Base-by-base conservation (phyloP, 2,329 filamentous ascomycete genomes). In the Stromatinia cepivora region DNA sequence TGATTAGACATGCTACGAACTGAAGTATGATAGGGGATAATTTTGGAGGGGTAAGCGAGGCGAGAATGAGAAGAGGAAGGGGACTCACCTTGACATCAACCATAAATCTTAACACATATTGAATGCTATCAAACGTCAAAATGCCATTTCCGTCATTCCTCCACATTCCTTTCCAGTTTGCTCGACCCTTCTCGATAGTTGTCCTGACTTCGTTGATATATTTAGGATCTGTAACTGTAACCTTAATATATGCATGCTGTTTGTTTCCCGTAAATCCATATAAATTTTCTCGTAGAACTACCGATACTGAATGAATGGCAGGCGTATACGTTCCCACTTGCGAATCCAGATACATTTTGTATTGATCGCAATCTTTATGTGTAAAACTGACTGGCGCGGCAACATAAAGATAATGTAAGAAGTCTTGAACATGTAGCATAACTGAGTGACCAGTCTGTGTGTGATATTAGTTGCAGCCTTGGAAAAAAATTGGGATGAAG, bases 71-170 rank as follows among this genome's bases (percentile, higher is more conserved):
- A 45, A 45, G 11, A 28, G 11, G n/a, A n/a, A 15, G 28, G 22
- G 10, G 22, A 66, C 81, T 74, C 82, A 92, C 90, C 79, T 94
- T 91, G 74, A 92, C 96, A 80, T 99, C 95, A 63, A 99, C 94
- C 95, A 99, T 99, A 81, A 99, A 98, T 65, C 95, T 87, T 73
- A 98, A 81, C 36, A 98, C 88, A 78, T 97, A 99, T 83, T 97
- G 92, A 69, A 99, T 94, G 74, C 90, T 97, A 82, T 99, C 95
- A 76, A 94, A 99, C 0, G 95, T 98, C 79, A 94, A 86, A 73
- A 98, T 88, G 28, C 91, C 91, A 28, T 86, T 87, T 7, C 87
- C 86, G 22, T 85, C 83, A 28, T 83, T 86, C 74, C 88, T 91
- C 94, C 95, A 99, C 80, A 97, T 85, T 6, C 90, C 89, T 79